Evolutionary conservation across 2,329 filamentous ascomycete species (phyloP).

Genomic region (Metarhizium rileyi): DNA sequence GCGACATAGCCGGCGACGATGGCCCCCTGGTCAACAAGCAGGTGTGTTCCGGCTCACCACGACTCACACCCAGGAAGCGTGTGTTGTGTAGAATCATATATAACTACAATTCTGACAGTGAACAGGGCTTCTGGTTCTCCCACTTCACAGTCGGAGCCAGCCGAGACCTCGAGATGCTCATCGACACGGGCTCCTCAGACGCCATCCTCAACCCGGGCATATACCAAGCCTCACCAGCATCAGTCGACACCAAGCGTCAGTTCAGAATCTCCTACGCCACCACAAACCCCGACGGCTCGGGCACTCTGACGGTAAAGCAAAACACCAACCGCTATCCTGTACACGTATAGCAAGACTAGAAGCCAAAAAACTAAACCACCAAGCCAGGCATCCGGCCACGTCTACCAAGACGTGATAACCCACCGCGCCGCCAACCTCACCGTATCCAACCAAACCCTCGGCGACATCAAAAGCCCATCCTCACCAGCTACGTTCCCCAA

Average conservation of each 20-base stretch:
- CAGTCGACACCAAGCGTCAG: conserved; percentile 1
- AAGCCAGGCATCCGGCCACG: conserved; percentile 10
- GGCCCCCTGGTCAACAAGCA: neutral
- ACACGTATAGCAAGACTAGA: neutral
- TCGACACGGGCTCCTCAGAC: conserved; percentile 13
- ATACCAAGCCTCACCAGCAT: conserved; percentile 9
- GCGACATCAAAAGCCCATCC: conserved; percentile 7
- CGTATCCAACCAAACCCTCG: conserved; percentile 9
- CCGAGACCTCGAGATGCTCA: conserved; percentile 11
- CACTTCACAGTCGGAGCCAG: conserved; percentile 12
- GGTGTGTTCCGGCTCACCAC: neutral
- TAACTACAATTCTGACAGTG: no score
- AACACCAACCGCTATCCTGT: neutral
- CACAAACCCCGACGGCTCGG: conserved; percentile 12
- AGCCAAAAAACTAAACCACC: neutral
- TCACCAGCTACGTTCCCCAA: conserved; percentile 10
- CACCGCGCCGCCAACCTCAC: conserved; percentile 11
- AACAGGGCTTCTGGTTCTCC: conserved; percentile 14
- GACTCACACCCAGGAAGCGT: neutral
- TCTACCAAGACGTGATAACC: conserved; percentile 11
- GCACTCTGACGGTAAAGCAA: conserved; percentile 7
- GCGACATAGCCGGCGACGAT: neutral
- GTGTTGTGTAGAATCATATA: neutral
- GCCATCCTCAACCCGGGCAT: conserved; percentile 11
- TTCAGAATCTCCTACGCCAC: conserved; percentile 12